Percentiles rank a stretch among this genome's conserved stretches.
phyloP scores from a whole-genome alignment of 306 rosid genomes.

The Oxytropis ochrocephala region DNA sequence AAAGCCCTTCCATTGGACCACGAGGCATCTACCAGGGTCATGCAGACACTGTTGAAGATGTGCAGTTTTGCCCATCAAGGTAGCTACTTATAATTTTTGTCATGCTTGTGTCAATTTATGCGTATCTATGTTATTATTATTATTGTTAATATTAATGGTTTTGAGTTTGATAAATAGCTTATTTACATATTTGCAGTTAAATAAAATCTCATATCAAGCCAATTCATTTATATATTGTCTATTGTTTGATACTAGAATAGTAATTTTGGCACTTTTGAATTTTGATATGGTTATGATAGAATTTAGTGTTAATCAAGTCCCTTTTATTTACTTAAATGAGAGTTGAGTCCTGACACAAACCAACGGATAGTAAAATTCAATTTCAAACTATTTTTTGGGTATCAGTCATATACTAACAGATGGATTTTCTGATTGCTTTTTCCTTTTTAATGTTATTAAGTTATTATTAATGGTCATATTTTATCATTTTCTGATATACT shows the following conservation, averaged over 20 bases:
- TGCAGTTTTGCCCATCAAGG: conserved; percentile 96
- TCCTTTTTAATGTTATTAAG: neutral
- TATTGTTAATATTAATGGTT: neutral
- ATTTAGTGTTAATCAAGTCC: neutral
- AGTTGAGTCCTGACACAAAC: neutral
- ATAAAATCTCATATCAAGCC: neutral
- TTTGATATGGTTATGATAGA: conserved; percentile 6
- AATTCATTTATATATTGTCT: neutral
- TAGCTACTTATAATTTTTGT: conserved; percentile 22
- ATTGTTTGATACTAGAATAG: neutral
- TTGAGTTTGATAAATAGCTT: neutral
- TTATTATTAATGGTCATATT: neutral
- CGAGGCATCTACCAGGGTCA: conserved; percentile 87
- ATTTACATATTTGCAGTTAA: neutral
- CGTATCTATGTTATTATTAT: neutral
- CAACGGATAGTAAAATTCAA: neutral
- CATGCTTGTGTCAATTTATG: conserved; percentile 1
- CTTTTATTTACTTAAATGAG: neutral
- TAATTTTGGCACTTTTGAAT: conserved; percentile 1
- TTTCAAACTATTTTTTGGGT: neutral
- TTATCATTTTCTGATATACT: conserved; percentile 4
- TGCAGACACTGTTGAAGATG: conserved; percentile 90
- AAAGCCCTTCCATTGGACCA: conserved; percentile 71
- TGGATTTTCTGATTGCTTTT: neutral
- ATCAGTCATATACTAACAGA: neutral